A percentile compares a stretch with the other conserved stretches of the same genome.
Evolutionary conservation across 257 asterid genomes (phyloP).

Genomic region (Nyctanthes arbortristis): DNA sequence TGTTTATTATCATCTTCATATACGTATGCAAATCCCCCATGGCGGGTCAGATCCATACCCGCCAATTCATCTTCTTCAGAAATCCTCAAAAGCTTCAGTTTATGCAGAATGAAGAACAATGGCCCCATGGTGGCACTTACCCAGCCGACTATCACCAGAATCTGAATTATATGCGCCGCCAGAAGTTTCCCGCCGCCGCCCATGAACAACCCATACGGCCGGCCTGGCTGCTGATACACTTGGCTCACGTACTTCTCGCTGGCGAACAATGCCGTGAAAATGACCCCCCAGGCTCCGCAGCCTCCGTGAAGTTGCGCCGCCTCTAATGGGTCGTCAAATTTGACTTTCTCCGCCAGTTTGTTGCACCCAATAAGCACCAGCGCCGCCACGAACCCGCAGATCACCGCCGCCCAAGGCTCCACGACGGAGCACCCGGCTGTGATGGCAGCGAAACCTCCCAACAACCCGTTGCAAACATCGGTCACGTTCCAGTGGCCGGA

Average conservation of each 20-base stretch:
- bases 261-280: slow-evolving; percentile 79
- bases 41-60: slow-evolving; percentile 98
- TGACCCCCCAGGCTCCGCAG: slow-evolving; percentile 85
- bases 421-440: slow-evolving; percentile 92
- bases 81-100: slow-evolving; percentile 65
- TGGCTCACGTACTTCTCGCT: slow-evolving; percentile 57
- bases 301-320: slow-evolving; percentile 97
- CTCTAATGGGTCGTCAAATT: slow-evolving; percentile 82
- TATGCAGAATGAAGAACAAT: slow-evolving; percentile 49
- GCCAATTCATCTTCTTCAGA: slow-evolving; percentile 81
- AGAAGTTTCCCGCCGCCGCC: slow-evolving; percentile 79
- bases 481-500: slow-evolving; percentile 96
- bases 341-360: slow-evolving; percentile 57
- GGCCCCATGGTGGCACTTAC: slow-evolving; percentile 91
- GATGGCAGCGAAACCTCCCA: slow-evolving; percentile 94
- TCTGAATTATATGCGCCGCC: slow-evolving; percentile 76
- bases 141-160: slow-evolving; percentile 78
- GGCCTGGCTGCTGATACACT: slow-evolving; percentile 62
- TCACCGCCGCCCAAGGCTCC: slow-evolving; percentile 92
- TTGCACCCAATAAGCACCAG: slow-evolving; percentile 77
- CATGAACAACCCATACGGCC: slow-evolving; percentile 87
- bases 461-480: slow-evolving; percentile 81
- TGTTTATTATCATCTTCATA: slow-evolving; percentile 53
- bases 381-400: slow-evolving; percentile 89
- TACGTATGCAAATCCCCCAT: slow-evolving; percentile 85